Evolutionary conservation across 2,329 filamentous ascomycete species (phyloP).

Genomic region (Diaporthe ampelina): DNA sequence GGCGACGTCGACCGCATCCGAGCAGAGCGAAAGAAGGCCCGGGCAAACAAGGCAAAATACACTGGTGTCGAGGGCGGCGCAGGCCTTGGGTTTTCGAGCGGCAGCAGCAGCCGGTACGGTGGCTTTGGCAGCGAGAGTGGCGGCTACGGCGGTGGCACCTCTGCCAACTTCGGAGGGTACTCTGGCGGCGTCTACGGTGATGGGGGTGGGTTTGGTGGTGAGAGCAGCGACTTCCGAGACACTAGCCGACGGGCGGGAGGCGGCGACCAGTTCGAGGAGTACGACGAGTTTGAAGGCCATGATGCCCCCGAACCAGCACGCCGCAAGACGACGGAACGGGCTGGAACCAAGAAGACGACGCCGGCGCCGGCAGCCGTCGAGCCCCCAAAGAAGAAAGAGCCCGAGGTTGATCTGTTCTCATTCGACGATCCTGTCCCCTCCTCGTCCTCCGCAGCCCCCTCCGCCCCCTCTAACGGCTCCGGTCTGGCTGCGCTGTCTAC

Average conservation of each 20-base stretch:
- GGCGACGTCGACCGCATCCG: conserved; percentile 92
- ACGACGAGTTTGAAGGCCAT: conserved; percentile 94
- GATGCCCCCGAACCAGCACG: conserved; percentile 58
- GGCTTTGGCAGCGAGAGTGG: conserved; percentile 93
- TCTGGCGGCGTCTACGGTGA: conserved; percentile 91
- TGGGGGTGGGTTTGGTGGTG: conserved; percentile 91
- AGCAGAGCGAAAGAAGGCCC: conserved; percentile 88
- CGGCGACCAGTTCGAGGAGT: conserved; percentile 91
- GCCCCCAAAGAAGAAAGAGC: conserved; percentile 84
- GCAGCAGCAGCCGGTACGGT: conserved; percentile 75
- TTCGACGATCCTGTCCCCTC: conserved; percentile 83
- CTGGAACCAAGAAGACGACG: conserved; percentile 70
- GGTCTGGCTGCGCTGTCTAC: conserved; percentile 62
- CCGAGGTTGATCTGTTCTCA: conserved; percentile 92
- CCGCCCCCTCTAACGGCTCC: conserved; percentile 61
- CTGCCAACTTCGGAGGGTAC: conserved; percentile 68
- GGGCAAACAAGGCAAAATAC: conserved; percentile 93
- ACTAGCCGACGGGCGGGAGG: conserved; percentile 61
- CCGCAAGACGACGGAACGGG: conserved; percentile 49
- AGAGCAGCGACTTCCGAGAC: conserved; percentile 79
- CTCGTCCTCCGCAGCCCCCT: conserved; percentile 58
- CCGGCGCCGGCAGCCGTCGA: conserved; percentile 58
- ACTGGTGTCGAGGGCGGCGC: conserved; percentile 90
- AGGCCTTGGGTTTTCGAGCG: conserved; percentile 67
- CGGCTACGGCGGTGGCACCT: conserved; percentile 72